Conservation (phyloP, 78 protist species). For the Dictyostelium brefeldianum region DNA sequence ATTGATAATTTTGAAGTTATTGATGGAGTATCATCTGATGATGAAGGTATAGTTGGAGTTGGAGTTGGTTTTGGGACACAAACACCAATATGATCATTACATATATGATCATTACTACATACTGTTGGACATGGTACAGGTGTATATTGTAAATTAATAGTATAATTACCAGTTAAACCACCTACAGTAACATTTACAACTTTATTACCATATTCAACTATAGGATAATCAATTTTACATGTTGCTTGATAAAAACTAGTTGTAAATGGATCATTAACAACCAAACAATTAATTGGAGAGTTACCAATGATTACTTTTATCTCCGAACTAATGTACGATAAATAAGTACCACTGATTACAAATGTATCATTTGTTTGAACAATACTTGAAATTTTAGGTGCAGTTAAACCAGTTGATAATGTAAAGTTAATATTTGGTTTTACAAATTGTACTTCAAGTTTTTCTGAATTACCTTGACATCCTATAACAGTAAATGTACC, state of each 20-base stretch:
- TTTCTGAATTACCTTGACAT: too few relatives aligned
- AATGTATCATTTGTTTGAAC: not conserved
- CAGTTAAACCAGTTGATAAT: not conserved
- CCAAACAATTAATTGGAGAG: not conserved
- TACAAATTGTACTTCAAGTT: not conserved
- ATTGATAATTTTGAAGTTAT: not conserved
- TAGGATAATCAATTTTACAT: not conserved
- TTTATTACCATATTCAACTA: not conserved
- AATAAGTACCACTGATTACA: not conserved
- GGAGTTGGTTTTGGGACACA: not conserved
- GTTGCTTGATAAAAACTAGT: not conserved
- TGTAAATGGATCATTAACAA: not conserved
- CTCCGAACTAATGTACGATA: not conserved
- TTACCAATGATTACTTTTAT: not conserved
- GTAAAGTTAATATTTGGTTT: not conserved
- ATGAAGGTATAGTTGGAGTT: not conserved
- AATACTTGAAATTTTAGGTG: not conserved
- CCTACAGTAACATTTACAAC: not conserved
- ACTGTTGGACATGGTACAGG: not conserved
- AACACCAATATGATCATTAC: slow-evolving; percentile 7
- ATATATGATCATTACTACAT: not conserved
- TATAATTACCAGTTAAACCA: not conserved
- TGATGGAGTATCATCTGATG: not conserved
- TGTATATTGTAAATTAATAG: not conserved
- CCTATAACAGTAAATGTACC: too few relatives aligned